phyloP scores from a whole-genome alignment of 2,329 filamentous ascomycete genomes.

The Cryphonectria radicalis region DNA sequence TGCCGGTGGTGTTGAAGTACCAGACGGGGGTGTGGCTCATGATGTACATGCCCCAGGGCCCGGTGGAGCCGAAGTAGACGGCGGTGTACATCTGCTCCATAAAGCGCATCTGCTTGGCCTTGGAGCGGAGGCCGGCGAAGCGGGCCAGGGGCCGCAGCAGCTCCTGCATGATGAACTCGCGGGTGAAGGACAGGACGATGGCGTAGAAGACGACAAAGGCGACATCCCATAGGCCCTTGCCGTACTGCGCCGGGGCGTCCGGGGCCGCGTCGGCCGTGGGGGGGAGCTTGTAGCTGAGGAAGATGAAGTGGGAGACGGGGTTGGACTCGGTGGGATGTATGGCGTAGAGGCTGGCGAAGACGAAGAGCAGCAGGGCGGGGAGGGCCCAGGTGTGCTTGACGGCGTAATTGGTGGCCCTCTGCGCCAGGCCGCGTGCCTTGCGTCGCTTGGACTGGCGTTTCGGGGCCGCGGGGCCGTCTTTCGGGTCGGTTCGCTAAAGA shows the following conservation, averaged over 20 bases:
- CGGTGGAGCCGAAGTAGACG: conserved; percentile 83
- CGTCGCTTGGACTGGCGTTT: conserved; percentile 59
- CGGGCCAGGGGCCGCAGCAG: conserved; percentile 77
- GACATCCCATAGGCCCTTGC: conserved; percentile 85
- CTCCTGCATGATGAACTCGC: conserved; percentile 95
- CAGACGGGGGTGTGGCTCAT: conserved; percentile 91
- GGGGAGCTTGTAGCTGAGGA: conserved; percentile 83
- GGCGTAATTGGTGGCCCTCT: conserved; percentile 55
- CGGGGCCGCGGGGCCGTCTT: conserved; percentile 33
- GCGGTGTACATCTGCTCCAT: conserved; percentile 97
- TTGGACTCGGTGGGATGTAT: conserved; percentile 79
- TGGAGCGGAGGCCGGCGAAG: conserved; percentile 68
- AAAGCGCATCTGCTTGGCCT: conserved; percentile 84
- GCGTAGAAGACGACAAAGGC: conserved; percentile 90
- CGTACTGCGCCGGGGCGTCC: conserved; percentile 69
- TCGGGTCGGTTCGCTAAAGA: conserved; percentile 32
- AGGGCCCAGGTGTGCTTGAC: conserved; percentile 65
- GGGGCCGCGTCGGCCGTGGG: conserved; percentile 45
- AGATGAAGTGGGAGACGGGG: conserved; percentile 79
- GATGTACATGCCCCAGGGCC: conserved; percentile 83
- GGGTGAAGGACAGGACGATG: conserved; percentile 86
- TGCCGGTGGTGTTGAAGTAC: conserved; percentile 91
- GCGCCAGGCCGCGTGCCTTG: conserved; percentile 57
- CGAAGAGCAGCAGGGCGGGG: conserved; percentile 69
- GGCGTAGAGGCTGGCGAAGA: conserved; percentile 71